phyloP scores from a whole-genome alignment of 371 early-diverging fungal species.

The Saksenaea vasiformis region DNA sequence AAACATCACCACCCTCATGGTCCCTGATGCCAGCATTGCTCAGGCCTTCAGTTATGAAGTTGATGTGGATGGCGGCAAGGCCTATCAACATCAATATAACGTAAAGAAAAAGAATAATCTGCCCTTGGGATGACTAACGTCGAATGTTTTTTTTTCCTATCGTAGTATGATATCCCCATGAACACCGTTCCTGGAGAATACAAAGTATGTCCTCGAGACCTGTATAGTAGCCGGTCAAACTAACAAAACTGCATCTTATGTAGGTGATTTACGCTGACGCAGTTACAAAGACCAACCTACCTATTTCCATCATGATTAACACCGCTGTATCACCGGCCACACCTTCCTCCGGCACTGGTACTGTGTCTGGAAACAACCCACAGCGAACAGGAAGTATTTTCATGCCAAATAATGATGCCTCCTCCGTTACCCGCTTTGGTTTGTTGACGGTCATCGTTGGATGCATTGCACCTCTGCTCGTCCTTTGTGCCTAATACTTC shows the following conservation, averaged over 20 bases:
- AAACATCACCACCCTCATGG: conserved; percentile 13
- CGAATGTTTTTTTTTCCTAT: conserved; percentile 7
- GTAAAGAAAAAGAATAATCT: conserved; percentile 16
- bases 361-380: not conserved
- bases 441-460: not conserved
- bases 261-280: conserved; percentile 30
- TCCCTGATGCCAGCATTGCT: conserved; percentile 26
- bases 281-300: conserved; percentile 25
- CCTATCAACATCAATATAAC: conserved; percentile 40
- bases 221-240: not conserved
- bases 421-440: not conserved
- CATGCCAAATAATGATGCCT: not conserved
- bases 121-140: not conserved
- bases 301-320: conserved; percentile 31
- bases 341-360: conserved; percentile 1
- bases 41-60: conserved; percentile 36
- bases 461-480: not conserved
- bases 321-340: conserved; percentile 19
- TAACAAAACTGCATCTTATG: not conserved
- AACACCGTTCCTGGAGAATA: conserved; percentile 31
- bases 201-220: conserved; percentile 11
- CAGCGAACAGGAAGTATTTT: not conserved
- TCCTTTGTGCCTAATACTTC: not conserved
- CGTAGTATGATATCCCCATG: conserved; percentile 35
- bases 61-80: conserved; percentile 21